phyloP scores from a whole-genome alignment of 371 early-diverging fungal genomes.

The Apophysomyces trapeziformis region DNA sequence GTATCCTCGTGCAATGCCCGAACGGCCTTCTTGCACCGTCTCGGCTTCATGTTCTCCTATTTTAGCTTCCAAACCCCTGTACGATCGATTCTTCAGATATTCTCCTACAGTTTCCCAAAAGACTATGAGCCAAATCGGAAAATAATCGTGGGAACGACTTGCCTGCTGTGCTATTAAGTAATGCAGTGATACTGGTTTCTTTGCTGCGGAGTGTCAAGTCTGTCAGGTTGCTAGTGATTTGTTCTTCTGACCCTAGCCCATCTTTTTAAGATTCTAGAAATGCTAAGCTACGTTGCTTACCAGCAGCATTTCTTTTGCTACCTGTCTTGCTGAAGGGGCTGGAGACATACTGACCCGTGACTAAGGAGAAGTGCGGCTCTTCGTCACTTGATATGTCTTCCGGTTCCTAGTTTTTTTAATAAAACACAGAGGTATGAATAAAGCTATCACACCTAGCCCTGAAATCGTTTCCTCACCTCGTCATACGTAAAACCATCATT shows the following conservation, averaged over 20 bases:
- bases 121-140: neutral
- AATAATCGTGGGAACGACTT: constrained; percentile 17
- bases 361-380: constrained; percentile 84
- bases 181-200: constrained; percentile 64
- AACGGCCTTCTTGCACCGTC: constrained; percentile 77
- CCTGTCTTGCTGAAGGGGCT: constrained; percentile 46
- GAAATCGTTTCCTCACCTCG: constrained; percentile 22
- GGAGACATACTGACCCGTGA: constrained; percentile 82
- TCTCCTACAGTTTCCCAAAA: constrained; percentile 44
- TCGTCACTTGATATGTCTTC: constrained; percentile 69
- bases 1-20: constrained; percentile 90
- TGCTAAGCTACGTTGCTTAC: no score
- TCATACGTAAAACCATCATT: constrained; percentile 48
- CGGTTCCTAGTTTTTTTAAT: constrained; percentile 29
- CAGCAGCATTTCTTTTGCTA: constrained; percentile 16
- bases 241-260: constrained; percentile 18
- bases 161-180: constrained; percentile 81
- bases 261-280: constrained; percentile 22
- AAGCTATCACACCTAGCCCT: neutral
- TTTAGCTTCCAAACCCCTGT: constrained; percentile 79
- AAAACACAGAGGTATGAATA: neutral
- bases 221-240: constrained; percentile 44
- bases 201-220: constrained; percentile 63
- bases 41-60: constrained; percentile 68
- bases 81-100: constrained; percentile 73